phyloP scores from a whole-genome alignment of 768 basidiomycete genomes.

The Imleria badia region DNA sequence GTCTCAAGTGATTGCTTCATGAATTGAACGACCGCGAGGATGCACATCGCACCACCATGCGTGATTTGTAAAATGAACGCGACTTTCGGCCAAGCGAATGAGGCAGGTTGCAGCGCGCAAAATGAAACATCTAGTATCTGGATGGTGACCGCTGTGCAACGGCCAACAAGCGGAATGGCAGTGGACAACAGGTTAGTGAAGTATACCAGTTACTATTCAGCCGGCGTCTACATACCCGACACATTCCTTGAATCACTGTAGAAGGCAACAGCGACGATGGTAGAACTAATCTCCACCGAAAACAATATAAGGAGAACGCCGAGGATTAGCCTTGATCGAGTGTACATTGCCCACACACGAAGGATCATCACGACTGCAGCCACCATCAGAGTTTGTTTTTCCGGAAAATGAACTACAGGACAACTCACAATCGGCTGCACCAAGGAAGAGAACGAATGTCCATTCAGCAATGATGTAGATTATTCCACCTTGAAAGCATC shows the following conservation, averaged over 20 bases:
- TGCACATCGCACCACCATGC: too few species aligned
- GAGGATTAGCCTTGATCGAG: neutral
- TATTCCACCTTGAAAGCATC: neutral
- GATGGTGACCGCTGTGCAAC: neutral
- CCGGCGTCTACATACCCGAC: neutral
- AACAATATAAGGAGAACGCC: neutral
- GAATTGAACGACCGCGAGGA: neutral
- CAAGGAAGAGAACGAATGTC: neutral
- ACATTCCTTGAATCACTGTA: neutral
- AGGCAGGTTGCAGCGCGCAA: neutral
- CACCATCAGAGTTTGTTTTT: neutral
- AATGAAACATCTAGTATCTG: neutral
- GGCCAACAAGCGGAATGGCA: too few species aligned
- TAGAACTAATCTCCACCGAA: neutral
- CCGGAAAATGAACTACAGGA: neutral
- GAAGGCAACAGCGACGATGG: neutral
- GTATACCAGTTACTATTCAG: neutral
- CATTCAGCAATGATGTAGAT: neutral
- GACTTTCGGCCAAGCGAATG: neutral
- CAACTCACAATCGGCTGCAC: slow-evolving; percentile 8
- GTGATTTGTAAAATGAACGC: neutral
- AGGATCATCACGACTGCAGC: neutral
- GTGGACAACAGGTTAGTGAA: neutral
- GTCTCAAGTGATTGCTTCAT: too few species aligned
- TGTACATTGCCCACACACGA: neutral